Base-by-base conservation (phyloP, 2,329 filamentous ascomycete genomes). In the Pseudocercospora ulei region DNA sequence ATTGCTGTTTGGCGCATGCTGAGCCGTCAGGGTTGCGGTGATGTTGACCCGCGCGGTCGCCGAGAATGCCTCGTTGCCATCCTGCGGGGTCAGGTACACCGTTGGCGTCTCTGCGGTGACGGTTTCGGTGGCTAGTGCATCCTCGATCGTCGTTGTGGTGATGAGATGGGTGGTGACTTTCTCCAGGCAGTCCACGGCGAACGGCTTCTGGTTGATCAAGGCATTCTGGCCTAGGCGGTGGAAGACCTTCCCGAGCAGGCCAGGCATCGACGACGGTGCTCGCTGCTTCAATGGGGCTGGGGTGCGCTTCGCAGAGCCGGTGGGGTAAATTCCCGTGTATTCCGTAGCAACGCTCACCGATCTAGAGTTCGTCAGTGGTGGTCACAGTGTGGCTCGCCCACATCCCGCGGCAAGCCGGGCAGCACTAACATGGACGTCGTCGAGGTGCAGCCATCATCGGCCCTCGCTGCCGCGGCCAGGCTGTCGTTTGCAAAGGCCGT, bases 241-340 rank as follows among this genome's bases (percentile, higher is more conserved):
- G 19, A 45, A 40, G 20, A 49, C 35, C 34, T 42, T 40, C 25
- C 20, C 35, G n/a, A 39, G 33, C 12, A 37, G 34, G 17, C 26
- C 33, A 11, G 38, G 35, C n/a, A 24, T 43, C 25, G 33, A 14
- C 14, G 22, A 28, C 12, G 33, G 33, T 4, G 43, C 27, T 30
- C 34, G 38, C 17, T 29, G 25, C 11, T 46, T 46, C 5, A 47
- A 24, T 5, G 49, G 43, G n/a, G 30, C 41, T 25, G 46, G 44
- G 6, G 52, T 52, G 2, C 49, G 49, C 39, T 49, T 52, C 9
- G 49, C 46, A 7, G 46, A 20, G 17, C 38, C 45, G 27, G 35
- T 43, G 24, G 43, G 50, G 46, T 52, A 53, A 18, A 33, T 38
- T 18, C 49, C 51, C 1, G 52, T 55, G 41, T 51, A 55, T 8